phyloP scores from a whole-genome alignment of 2,329 filamentous ascomycete genomes.

The Ophioceras dolichostomum region DNA sequence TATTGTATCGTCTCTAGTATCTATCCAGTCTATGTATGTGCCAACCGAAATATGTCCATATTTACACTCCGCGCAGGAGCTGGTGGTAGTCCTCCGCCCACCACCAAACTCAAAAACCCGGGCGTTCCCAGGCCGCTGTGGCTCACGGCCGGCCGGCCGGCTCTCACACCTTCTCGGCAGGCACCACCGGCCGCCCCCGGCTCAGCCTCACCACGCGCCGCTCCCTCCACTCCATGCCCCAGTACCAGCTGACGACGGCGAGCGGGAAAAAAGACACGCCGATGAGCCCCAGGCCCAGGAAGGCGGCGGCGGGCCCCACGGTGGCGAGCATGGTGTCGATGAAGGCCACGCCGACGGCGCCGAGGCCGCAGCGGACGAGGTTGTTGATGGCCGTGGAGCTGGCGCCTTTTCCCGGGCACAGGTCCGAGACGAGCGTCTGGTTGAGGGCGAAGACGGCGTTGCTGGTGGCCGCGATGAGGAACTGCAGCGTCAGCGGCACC shows the following conservation, averaged over 20 bases:
- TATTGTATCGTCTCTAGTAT: too few species aligned
- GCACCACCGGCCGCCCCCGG: too few species aligned
- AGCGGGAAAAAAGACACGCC: not conserved
- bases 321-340: not conserved
- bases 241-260: not conserved
- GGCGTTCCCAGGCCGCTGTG: too few species aligned
- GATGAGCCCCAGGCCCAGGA: not conserved
- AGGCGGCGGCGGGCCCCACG: not conserved
- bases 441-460: constrained; percentile 24
- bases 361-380: constrained; percentile 17
- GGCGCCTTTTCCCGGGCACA: constrained; percentile 17
- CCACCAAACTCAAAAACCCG: too few species aligned
- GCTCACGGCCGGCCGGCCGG: too few species aligned
- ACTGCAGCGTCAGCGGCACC: constrained; percentile 15
- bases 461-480: constrained; percentile 21
- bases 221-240: not conserved
- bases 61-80: too few species aligned
- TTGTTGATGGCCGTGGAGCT: constrained; percentile 21
- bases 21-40: too few species aligned
- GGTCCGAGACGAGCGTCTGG: constrained; percentile 19
- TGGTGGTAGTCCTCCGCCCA: too few species aligned
- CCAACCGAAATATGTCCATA: too few species aligned
- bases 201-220: not conserved
- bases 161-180: too few species aligned
- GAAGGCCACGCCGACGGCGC: constrained; percentile 14